Base-by-base conservation (phyloP, 208 protist species). In the Chromosphaera perkinsii region DNA sequence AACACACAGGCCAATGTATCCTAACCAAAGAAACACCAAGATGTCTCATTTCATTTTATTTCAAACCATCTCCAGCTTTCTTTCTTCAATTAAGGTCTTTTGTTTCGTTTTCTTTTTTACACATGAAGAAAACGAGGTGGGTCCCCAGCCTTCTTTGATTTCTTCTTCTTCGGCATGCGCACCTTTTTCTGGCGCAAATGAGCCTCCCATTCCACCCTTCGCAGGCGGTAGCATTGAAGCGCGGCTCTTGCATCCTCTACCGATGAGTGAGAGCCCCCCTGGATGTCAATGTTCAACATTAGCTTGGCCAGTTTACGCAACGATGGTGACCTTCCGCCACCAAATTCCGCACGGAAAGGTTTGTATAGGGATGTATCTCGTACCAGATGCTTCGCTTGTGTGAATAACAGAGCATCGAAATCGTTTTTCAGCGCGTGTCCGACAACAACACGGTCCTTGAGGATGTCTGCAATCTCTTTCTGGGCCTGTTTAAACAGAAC, bases 191-290 rank as follows among this genome's bases (percentile, higher is more conserved):
- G n/a, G n/a, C n/a, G n/a, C n/a, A n/a, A n/a, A n/a, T n/a, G n/a
- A n/a, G n/a, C n/a, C n/a, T n/a, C n/a, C n/a, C n/a, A n/a, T n/a
- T n/a, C n/a, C n/a, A n/a, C n/a, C n/a, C n/a, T n/a, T n/a, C n/a
- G n/a, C n/a, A n/a, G n/a, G n/a, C n/a, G n/a, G n/a, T n/a, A n/a
- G n/a, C n/a, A n/a, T n/a, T n/a, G n/a, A n/a, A n/a, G n/a, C n/a
- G n/a, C n/a, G n/a, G n/a, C n/a, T n/a, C n/a, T n/a, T n/a, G n/a
- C n/a, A n/a, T n/a, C n/a, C n/a, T n/a, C 32, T 48, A 70, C 68
- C 58, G 68, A 59, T 2, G 57, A 49, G 55, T 73, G 68, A 40
- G 65, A 55, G 17, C 68, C 68, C 12, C 10, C 37, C 45, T 73
- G 68, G 24, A 73, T 73, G 10, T 60, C 20, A 42, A 73, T 35